Conservation (phyloP, 257 asterid genomes). For the Gentiana dahurica region DNA sequence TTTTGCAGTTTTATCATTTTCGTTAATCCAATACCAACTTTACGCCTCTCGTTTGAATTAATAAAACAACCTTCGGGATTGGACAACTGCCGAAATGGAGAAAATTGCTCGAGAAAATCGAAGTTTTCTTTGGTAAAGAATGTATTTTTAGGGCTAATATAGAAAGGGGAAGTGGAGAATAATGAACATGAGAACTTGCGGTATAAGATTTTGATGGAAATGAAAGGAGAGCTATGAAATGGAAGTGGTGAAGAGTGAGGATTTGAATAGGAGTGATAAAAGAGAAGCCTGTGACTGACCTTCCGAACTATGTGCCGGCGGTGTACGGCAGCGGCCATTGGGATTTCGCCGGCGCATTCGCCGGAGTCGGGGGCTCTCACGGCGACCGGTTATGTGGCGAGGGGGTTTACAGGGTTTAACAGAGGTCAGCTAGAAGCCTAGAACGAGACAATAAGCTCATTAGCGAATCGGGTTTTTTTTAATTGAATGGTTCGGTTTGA, state of each 20-base stretch:
- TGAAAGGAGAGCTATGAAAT: conserved; percentile 11
- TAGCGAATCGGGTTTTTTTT: no score
- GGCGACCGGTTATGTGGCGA: conserved; percentile 21
- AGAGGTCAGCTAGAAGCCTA: no score
- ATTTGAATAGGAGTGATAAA: conserved; percentile 8
- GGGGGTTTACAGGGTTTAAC: conserved; percentile 25
- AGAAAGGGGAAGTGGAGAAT: conserved; percentile 6
- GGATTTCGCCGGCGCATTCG: conserved; percentile 9
- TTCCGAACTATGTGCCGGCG: conserved; percentile 29
- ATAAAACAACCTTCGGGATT: conserved; percentile 20
- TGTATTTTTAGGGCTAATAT: conserved; percentile 24
- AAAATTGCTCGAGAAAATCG: conserved; percentile 63
- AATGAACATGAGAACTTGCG: conserved; percentile 2
- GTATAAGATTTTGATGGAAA: conserved; percentile 13
- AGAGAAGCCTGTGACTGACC: conserved; percentile 30
- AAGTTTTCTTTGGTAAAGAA: conserved; percentile 10
- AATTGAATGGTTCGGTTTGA: no score
- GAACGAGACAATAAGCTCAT: no score
- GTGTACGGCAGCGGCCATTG: conserved; percentile 52
- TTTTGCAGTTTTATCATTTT: conserved; percentile 42
- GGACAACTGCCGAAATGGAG: conserved; percentile 27
- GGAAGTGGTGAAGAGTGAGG: conserved; percentile 20
- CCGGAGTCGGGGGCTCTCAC: conserved; percentile 28
- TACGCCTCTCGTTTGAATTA: conserved; percentile 69
- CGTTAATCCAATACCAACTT: conserved; percentile 45